Evolutionary conservation across 1,284 basidiomycete genomes (phyloP).

Genomic region (Heterobasidion occidentale): DNA sequence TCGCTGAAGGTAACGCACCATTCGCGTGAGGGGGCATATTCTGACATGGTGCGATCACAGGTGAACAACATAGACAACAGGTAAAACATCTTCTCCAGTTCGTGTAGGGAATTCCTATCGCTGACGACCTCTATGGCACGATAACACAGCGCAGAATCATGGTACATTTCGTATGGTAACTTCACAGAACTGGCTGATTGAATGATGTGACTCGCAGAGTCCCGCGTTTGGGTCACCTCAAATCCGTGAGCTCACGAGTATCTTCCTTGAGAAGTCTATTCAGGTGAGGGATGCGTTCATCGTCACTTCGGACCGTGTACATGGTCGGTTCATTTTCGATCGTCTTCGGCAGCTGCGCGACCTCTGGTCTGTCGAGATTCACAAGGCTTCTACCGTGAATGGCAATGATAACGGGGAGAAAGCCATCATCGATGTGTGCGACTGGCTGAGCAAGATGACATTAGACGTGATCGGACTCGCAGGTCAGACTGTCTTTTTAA

Average conservation of each 20-base stretch:
- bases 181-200: background rate
- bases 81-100: constrained; percentile 16
- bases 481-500: constrained; percentile 17
- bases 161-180: background rate
- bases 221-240: constrained; percentile 25
- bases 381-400: background rate
- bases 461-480: constrained; percentile 44
- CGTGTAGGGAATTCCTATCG: background rate
- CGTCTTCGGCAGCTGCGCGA: constrained; percentile 16
- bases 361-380: constrained; percentile 8
- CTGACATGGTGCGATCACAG: constrained; percentile 1
- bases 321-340: background rate
- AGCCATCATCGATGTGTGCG: constrained; percentile 23
- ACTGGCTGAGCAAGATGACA: constrained; percentile 35
- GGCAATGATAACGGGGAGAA: background rate
- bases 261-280: constrained; percentile 23
- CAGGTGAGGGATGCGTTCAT: constrained; percentile 9
- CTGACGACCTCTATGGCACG: background rate
- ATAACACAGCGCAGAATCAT: constrained; percentile 1
- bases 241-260: constrained; percentile 22
- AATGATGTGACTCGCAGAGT: constrained; percentile 12
- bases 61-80: constrained; percentile 39
- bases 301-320: background rate
- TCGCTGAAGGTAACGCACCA: constrained; percentile 29
- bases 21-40: too few relatives aligned